A percentile compares a stretch with the other conserved stretches of the same genome.
Evolutionary conservation across 2,329 filamentous ascomycete genomes (phyloP).

Genomic region (Exophiala spinifera): DNA sequence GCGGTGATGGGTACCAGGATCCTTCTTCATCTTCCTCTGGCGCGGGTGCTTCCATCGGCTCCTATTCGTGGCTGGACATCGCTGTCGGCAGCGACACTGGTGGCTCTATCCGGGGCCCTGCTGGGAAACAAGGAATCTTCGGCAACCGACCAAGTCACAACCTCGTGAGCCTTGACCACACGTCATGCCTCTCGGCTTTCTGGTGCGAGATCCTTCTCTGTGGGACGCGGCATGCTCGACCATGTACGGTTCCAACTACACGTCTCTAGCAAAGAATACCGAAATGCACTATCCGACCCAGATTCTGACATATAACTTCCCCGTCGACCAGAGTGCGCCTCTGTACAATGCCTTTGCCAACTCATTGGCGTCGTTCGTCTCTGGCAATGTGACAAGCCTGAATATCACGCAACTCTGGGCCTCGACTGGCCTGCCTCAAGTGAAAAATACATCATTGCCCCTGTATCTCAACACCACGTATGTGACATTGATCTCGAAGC

Average conservation of each 20-base stretch:
- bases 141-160: conserved; percentile 42
- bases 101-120: conserved; percentile 44
- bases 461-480: no score
- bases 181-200: not conserved
- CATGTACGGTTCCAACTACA: not conserved
- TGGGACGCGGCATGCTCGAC: not conserved
- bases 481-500: no score
- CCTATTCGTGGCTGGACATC: conserved; percentile 41
- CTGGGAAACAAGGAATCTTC: conserved; percentile 43
- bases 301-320: not conserved
- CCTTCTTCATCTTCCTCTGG: conserved; percentile 4
- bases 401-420: no score
- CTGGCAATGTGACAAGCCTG: no score
- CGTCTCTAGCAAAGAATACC: not conserved
- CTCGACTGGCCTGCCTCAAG: no score
- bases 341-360: not conserved
- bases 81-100: conserved; percentile 13
- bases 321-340: not conserved
- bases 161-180: not conserved
- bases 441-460: no score
- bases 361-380: no score
- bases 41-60: not conserved
- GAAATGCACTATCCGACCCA: not conserved
- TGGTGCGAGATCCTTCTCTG: not conserved
- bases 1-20: conserved; percentile 42